phyloP scores from a whole-genome alignment of 2,329 filamentous ascomycete species.

The Plectosphaerella sp. region DNA sequence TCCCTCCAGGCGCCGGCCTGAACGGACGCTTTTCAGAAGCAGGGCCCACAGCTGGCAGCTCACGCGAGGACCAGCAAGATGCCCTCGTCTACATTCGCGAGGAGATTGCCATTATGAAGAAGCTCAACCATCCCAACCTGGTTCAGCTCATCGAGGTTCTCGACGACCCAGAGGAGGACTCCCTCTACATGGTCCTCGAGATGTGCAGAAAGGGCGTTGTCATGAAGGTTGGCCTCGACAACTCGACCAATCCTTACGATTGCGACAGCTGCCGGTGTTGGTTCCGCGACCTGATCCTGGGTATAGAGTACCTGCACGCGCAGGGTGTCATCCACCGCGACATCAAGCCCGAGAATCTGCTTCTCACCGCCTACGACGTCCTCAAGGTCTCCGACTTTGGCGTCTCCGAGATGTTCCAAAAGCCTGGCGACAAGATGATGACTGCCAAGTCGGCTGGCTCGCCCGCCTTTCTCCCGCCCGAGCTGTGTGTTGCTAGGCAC shows the following conservation, averaged over 20 bases:
- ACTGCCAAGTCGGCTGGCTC: slow-evolving; percentile 92
- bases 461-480: slow-evolving; percentile 89
- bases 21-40: slow-evolving; percentile 18
- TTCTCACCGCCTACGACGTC: slow-evolving; percentile 86
- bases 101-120: slow-evolving; percentile 99
- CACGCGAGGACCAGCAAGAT: slow-evolving; percentile 51
- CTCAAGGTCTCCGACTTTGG: slow-evolving; percentile 97
- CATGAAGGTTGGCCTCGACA: slow-evolving; percentile 90
- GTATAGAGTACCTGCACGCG: slow-evolving; percentile 92
- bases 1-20: slow-evolving; percentile 20
- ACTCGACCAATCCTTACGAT: slow-evolving; percentile 75
- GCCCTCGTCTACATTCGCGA: slow-evolving; percentile 85
- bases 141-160: slow-evolving; percentile 90
- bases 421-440: slow-evolving; percentile 69
- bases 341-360: slow-evolving; percentile 95
- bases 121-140: slow-evolving; percentile 91
- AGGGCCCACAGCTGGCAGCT: not conserved
- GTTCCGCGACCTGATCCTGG: slow-evolving; percentile 92
- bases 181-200: slow-evolving; percentile 96
- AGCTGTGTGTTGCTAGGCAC: slow-evolving; percentile 83
- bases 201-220: slow-evolving; percentile 98
- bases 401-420: slow-evolving; percentile 98
- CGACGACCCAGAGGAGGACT: slow-evolving; percentile 93
- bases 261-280: slow-evolving; percentile 80
- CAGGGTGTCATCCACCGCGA: slow-evolving; percentile 95